These are phyloP conservation scores for Verticillium nonalfalfae DNA, from an alignment of 2,329 filamentous ascomycete species.

Conservation along the genomic window DNA sequence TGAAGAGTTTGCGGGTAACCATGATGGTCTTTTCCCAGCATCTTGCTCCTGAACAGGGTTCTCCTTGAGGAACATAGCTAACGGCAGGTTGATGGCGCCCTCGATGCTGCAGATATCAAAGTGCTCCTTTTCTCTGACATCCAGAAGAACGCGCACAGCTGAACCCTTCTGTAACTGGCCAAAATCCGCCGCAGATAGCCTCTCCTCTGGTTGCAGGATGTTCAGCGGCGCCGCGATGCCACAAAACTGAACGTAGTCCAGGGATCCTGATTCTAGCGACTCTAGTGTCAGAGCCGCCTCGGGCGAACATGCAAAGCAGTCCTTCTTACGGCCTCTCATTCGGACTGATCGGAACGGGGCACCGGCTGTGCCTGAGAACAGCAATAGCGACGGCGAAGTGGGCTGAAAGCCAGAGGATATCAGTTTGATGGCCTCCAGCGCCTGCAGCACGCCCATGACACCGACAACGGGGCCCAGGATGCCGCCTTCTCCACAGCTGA, in stretches of 20 bases:
- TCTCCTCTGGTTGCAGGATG: conserved; percentile 55
- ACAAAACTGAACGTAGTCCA: conserved; percentile 86
- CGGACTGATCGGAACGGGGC: conserved; percentile 65
- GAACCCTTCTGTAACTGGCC: conserved; percentile 16
- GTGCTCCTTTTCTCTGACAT: conserved; percentile 79
- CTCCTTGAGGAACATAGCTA: conserved; percentile 49
- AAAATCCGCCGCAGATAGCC: conserved; percentile 62
- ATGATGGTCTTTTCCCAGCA: conserved; percentile 17
- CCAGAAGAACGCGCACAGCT: conserved; percentile 56
- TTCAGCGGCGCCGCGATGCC: conserved; percentile 52
- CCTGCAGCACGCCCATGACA: conserved; percentile 87
- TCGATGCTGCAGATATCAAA: conserved; percentile 73
- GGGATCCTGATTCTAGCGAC: conserved; percentile 54
- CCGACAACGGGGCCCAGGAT: conserved; percentile 91
- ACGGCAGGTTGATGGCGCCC: conserved; percentile 66
- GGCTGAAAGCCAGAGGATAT: conserved; percentile 40
- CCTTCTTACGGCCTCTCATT: conserved; percentile 60
- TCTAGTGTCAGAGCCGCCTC: conserved; percentile 56
- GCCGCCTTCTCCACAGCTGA: conserved; percentile 87
- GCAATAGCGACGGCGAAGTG: conserved; percentile 27
- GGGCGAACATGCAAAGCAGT: conserved; percentile 72
- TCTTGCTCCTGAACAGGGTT: conserved; percentile 16
- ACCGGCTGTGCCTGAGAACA: conserved; percentile 39
- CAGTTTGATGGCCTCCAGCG: conserved; percentile 83
- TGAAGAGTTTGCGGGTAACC: conserved; percentile 31